Conservation (phyloP, 371 early-diverging fungal genomes). For the Chytridium lagenaria region DNA sequence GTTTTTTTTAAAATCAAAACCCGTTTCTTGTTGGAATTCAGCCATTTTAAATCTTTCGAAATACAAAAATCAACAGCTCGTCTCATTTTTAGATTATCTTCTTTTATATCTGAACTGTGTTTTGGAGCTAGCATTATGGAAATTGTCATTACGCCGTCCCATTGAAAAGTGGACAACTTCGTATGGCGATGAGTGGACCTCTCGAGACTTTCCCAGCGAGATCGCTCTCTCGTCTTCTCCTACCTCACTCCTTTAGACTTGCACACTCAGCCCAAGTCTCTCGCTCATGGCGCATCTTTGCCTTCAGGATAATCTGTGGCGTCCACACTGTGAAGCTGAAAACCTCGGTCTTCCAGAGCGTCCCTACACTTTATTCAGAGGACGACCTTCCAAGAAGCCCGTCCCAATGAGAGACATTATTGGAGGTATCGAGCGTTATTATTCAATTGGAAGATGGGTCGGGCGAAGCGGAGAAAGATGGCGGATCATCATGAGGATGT, state of each 20-base stretch:
- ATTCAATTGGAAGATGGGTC: background rate
- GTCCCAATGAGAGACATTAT: background rate
- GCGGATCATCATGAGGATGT: background rate
- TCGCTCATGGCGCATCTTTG: conserved; percentile 8
- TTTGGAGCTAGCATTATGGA: no score
- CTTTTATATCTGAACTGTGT: no score
- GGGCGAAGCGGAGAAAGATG: background rate
- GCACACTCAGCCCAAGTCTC: conserved; percentile 20
- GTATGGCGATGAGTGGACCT: no score
- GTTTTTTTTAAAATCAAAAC: no score
- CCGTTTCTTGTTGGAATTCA: no score
- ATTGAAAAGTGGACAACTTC: no score
- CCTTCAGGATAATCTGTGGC: conserved; percentile 17
- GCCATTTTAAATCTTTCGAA: no score
- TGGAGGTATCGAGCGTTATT: background rate
- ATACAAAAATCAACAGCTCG: no score
- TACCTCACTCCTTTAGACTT: conserved; percentile 6
- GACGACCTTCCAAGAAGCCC: background rate
- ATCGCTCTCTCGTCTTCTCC: background rate
- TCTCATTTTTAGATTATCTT: no score
- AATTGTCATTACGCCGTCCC: no score
- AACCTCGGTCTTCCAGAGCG: background rate
- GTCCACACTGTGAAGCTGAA: background rate
- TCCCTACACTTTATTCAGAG: background rate
- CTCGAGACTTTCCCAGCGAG: background rate